Conservation (phyloP, 208 protist species). For the Porcisia hertigi region DNA sequence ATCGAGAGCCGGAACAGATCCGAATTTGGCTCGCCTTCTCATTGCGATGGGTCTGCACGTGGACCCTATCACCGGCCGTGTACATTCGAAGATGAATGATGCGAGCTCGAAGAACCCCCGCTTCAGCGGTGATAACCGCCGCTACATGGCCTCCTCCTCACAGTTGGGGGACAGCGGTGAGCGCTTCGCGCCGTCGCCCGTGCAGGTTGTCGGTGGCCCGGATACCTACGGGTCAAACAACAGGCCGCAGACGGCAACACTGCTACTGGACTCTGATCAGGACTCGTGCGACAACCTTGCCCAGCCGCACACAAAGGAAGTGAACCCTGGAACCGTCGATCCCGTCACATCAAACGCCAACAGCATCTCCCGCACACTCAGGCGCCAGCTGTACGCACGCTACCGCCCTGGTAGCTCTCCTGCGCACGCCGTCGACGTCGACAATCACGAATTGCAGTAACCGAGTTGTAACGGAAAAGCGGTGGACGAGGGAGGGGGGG, state of each 20-base stretch:
- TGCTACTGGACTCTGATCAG: constrained; percentile 31
- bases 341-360: not conserved
- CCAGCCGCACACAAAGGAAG: not conserved
- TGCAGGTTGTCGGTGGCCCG: constrained; percentile 16
- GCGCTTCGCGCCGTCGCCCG: constrained; percentile 16
- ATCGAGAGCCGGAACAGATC: constrained; percentile 35
- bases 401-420: constrained; percentile 37
- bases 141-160: not conserved
- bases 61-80: constrained; percentile 34
- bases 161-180: constrained; percentile 2
- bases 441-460: constrained; percentile 22
- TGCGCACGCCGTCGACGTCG: constrained; percentile 33
- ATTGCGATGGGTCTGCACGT: constrained; percentile 62
- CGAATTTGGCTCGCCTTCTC: constrained; percentile 50
- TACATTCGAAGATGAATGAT: constrained; percentile 8
- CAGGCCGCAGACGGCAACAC: constrained; percentile 17
- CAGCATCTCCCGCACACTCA: constrained; percentile 12
- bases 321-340: not conserved
- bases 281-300: not conserved
- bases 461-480: not conserved
- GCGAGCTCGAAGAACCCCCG: not conserved
- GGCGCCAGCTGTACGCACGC: constrained; percentile 22
- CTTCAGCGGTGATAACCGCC: not conserved
- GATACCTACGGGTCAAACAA: constrained; percentile 2
- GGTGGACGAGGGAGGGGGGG: not conserved